Evolutionary conservation across 208 protist genomes (phyloP).

Genomic region (Trypanosoma mega): DNA sequence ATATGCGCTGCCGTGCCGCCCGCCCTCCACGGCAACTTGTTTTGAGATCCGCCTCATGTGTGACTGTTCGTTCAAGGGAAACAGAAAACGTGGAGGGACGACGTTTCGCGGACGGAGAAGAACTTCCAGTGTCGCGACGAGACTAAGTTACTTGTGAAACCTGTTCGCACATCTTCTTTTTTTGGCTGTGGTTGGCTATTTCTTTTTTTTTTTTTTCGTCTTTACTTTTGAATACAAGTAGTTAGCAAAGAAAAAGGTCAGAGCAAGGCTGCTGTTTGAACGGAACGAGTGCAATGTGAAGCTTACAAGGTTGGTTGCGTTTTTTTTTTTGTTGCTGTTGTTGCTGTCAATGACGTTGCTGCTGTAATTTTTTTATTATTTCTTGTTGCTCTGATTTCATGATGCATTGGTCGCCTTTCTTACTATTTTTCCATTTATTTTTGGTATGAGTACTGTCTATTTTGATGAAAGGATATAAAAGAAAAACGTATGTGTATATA

Average conservation of each 20-base stretch:
- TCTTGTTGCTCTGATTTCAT: not conserved
- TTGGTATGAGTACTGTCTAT: not conserved
- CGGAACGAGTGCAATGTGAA: not conserved
- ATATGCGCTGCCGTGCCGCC: not conserved
- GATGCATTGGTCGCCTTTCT: not conserved
- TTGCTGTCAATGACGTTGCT: not conserved
- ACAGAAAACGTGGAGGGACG: not conserved
- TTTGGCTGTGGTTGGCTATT: not conserved
- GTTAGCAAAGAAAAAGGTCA: too few species aligned
- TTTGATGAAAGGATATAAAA: not conserved
- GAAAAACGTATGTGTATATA: constrained; percentile 56
- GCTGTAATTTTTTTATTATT: not conserved
- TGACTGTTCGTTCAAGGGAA: not conserved
- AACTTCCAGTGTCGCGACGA: constrained; percentile 3
- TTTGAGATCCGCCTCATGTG: too few species aligned
- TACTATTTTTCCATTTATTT: not conserved
- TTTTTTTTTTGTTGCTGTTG: constrained; percentile 11
- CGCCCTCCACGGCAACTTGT: not conserved
- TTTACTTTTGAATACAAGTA: too few species aligned
- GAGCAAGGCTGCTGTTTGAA: too few species aligned
- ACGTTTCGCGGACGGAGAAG: constrained; percentile 1
- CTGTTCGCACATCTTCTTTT: not conserved
- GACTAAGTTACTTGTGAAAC: not conserved
- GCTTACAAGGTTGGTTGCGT: not conserved
- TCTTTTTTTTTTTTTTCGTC: not conserved